Base-by-base conservation (phyloP, 1,284 basidiomycete species). In the Cerioporus squamosus region DNA sequence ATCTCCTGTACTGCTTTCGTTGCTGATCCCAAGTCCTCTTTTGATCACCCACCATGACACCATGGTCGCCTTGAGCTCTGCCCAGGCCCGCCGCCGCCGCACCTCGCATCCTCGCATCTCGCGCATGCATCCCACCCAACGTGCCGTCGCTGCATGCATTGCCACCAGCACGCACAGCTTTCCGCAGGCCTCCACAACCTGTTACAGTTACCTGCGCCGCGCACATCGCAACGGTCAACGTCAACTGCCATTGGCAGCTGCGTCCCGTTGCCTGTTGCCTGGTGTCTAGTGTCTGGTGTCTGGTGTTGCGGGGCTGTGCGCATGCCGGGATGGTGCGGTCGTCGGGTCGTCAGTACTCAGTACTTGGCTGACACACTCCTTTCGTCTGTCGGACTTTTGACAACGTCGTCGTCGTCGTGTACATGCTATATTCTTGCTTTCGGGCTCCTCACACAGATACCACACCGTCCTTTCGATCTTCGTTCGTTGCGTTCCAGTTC, bases 1-100 rank as follows among this genome's bases (percentile, higher is more conserved):
- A 59, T 61, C 62, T 42, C 55, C 43, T 54, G 62, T 64, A 64
- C 40, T 53, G 60, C 62, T 64, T 61, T 64, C 62, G 62, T 56
- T 47, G 62, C 60, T 57, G 62, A 61, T 61, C 57, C 23, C 50
- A 56, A 64, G 45, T 26, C 42, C 52, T 39, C 12, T 12, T 43
- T 49, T 39, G 47, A 49, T 49, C 47, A 24, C 33, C 9, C 23
- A 26, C 20, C 31, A 24, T 43, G 51, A n/a, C 20, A 18, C 15
- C 40, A 18, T 18, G n/a, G n/a, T 26, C 36, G 24, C n/a, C 38
- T 39, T 49, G 47, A 24, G 36, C 47, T 22, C 14, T 29, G 47
- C 47, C 47, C 33, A 18, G 39, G 8, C n/a, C 23, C 38, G 39
- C 29, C 22, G n/a, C 45, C 45, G 12, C 6, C 45, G 45, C 45